Evolutionary conservation across 306 rosid species (phyloP).

Genomic region (Vigna unguiculata): DNA sequence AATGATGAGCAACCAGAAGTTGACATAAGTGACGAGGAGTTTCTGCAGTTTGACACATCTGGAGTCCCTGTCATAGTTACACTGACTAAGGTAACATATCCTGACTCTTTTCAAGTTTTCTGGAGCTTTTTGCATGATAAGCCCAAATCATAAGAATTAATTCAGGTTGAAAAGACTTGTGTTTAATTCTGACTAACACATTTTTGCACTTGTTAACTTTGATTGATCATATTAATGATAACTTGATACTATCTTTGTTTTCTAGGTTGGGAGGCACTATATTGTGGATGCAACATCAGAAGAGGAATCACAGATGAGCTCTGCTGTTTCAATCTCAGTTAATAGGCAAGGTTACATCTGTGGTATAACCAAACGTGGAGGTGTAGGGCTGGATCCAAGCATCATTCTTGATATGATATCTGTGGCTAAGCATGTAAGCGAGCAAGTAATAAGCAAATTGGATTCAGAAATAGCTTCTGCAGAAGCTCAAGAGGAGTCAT

Average conservation of each 20-base stretch:
- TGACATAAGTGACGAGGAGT: constrained; percentile 87
- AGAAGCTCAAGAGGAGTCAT: constrained; percentile 72
- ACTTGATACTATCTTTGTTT: constrained; percentile 35
- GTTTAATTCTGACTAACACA: not conserved
- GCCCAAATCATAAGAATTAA: not conserved
- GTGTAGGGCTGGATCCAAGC: constrained; percentile 83
- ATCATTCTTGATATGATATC: constrained; percentile 86
- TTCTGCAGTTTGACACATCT: constrained; percentile 85
- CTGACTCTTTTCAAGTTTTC: not conserved
- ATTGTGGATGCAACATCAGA: constrained; percentile 85
- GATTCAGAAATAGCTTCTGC: constrained; percentile 89
- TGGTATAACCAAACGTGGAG: constrained; percentile 84
- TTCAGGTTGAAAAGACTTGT: not conserved
- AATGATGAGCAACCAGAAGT: constrained; percentile 77
- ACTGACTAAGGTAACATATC: constrained; percentile 76
- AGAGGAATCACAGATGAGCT: constrained; percentile 94
- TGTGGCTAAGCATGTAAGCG: constrained; percentile 77
- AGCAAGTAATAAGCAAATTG: constrained; percentile 65
- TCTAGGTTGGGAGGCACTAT: constrained; percentile 81
- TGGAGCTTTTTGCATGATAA: not conserved
- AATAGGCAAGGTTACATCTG: constrained; percentile 73
- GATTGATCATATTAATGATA: constrained; percentile 4
- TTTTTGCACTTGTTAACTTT: not conserved
- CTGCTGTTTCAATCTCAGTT: constrained; percentile 77
- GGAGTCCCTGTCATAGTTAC: constrained; percentile 85